A percentile compares a stretch with the other conserved stretches of the same genome.
phyloP scores from a whole-genome alignment of 2,329 filamentous ascomycete species.

The Penicillium sp. region DNA sequence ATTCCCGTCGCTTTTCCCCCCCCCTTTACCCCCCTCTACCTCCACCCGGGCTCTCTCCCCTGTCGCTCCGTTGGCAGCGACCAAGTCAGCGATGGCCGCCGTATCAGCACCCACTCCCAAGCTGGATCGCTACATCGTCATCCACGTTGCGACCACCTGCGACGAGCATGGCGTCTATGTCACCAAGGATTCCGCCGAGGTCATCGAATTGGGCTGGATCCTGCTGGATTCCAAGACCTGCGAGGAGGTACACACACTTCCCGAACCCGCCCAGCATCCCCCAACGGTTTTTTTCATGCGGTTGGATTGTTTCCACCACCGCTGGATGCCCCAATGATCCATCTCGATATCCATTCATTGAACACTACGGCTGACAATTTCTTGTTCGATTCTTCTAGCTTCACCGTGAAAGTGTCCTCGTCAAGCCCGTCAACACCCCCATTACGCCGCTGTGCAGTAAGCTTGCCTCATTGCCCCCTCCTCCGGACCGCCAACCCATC shows the following conservation, averaged over 20 bases:
- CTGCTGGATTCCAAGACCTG: slow-evolving; percentile 86
- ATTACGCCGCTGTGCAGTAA: slow-evolving; percentile 99
- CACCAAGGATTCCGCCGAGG: slow-evolving; percentile 97
- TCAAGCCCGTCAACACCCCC: slow-evolving; percentile 97
- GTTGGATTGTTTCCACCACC: slow-evolving; percentile 1
- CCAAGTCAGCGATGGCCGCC: slow-evolving; percentile 45
- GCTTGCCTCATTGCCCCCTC: slow-evolving; percentile 51
- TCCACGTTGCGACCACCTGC: slow-evolving; percentile 97
- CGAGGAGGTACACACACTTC: slow-evolving; percentile 72
- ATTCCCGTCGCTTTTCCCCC: slow-evolving; percentile 9
- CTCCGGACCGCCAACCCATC: background rate
- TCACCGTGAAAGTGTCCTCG: slow-evolving; percentile 91
- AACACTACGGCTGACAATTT: slow-evolving; percentile 28
- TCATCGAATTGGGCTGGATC: slow-evolving; percentile 99
- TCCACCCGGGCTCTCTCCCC: slow-evolving; percentile 25
- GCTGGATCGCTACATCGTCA: slow-evolving; percentile 95
- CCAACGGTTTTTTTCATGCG: slow-evolving; percentile 7
- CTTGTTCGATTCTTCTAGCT: slow-evolving; percentile 58
- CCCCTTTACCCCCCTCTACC: slow-evolving; percentile 16
- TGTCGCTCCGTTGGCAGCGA: slow-evolving; percentile 34
- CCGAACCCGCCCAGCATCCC: slow-evolving; percentile 11
- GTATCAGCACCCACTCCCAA: slow-evolving; percentile 61
- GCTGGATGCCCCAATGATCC: slow-evolving; percentile 4
- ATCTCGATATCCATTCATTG: slow-evolving; percentile 1
- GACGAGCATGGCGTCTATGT: slow-evolving; percentile 99